phyloP scores from a whole-genome alignment of 306 rosid genomes.

The Morella rubra region DNA sequence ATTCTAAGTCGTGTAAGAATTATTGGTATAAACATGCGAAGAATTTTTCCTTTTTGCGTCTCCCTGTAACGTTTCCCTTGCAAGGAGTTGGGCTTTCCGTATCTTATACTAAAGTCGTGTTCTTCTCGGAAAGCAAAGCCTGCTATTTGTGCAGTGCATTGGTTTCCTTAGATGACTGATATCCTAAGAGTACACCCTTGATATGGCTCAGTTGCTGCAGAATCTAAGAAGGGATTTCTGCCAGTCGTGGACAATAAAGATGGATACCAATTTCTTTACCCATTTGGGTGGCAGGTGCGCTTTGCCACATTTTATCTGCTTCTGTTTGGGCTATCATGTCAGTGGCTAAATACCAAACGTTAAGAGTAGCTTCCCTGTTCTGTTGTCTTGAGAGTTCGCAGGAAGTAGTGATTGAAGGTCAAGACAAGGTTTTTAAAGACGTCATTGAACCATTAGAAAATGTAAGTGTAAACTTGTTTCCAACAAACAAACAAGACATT shows the following conservation, averaged over 20 bases:
- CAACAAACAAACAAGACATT: slow-evolving; percentile 73
- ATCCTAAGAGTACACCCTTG: slow-evolving; percentile 71
- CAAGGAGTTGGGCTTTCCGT: slow-evolving; percentile 32
- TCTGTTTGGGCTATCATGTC: slow-evolving; percentile 23
- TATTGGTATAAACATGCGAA: not conserved
- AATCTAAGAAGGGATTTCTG: slow-evolving; percentile 70
- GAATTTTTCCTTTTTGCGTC: not conserved
- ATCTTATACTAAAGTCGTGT: slow-evolving; percentile 14
- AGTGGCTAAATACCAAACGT: slow-evolving; percentile 25
- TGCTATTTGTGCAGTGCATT: slow-evolving; percentile 28
- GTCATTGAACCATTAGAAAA: slow-evolving; percentile 90
- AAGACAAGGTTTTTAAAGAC: slow-evolving; percentile 98
- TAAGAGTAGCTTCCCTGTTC: slow-evolving; percentile 28
- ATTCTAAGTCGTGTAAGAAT: slow-evolving; percentile 73
- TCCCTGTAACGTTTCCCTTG: slow-evolving; percentile 7
- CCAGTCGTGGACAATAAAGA: slow-evolving; percentile 72
- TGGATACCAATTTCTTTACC: slow-evolving; percentile 82
- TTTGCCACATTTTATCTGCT: slow-evolving; percentile 16
- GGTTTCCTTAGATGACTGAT: slow-evolving; percentile 48
- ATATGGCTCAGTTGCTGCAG: slow-evolving; percentile 99
- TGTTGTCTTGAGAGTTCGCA: slow-evolving; percentile 46
- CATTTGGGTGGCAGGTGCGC: slow-evolving; percentile 97
- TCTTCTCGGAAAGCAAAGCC: slow-evolving; percentile 19
- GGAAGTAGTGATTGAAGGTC: slow-evolving; percentile 85
- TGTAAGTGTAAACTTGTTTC: slow-evolving; percentile 71